Evolutionary conservation across 2,329 filamentous ascomycete species (phyloP), one percentile per base, ranked within the genome.

Genomic region (Penicillium sp.): DNA sequence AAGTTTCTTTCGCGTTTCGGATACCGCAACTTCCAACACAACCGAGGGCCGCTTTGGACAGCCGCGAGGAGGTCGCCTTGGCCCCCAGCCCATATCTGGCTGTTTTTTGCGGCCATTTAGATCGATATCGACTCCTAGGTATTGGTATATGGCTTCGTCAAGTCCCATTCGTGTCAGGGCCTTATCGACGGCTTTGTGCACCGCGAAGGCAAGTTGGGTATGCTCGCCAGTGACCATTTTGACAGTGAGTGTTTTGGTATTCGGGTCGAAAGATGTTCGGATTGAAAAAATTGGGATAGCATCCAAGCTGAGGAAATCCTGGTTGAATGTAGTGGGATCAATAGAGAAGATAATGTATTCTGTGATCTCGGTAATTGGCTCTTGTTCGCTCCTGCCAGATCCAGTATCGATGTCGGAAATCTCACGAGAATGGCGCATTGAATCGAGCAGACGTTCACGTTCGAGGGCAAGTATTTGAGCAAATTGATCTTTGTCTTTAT

Each of bases 271-370:
- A 41, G 38, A 53, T 29, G 43, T 32, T 29, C 44, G 39, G 27
- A 46, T 31, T 6, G 36, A 47, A 24, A 3, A 24, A 44, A 13
- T 47, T 14, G 44, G 42, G 11, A 40, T 45, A 10, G 13, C 18
- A 36, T 43, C 27, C 18, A n/a, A 5, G 22, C 22, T n/a, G 14
- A 48, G 6, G 38, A 48, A 41, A 48, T 53, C 50, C n/a, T 14
- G 36, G 11, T 53, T 4, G 14, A 53, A 27, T 22, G 38, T 42
- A 7, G 29, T n/a, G 7, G 38, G 44, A 36, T 48, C 38, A n/a
- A 53, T 53, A 27, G 27, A 29, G 14, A 53, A 53, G 29, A 53
- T 31, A 2, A 48, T 53, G 44, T 53, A 48, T 43, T 53, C 50
- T 3, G 45, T 46, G 21, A 11, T 38, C 34, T 46, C 45, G 27